Evolutionary conservation across 306 rosid genomes (phyloP).

Genomic region (Glycine tomentella): DNA sequence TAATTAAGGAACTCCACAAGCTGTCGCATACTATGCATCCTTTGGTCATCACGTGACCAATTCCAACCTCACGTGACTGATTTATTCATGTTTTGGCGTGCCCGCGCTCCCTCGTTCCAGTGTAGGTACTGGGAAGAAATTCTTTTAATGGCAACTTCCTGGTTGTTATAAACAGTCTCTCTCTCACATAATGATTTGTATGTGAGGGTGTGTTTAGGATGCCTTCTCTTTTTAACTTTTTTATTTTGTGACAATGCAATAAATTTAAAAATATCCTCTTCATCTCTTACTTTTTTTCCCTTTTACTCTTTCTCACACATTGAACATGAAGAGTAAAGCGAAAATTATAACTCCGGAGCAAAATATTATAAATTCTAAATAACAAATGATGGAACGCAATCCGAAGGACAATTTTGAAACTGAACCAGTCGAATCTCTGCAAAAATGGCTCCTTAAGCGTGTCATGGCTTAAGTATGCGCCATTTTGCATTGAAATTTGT

Average conservation of each 20-base stretch:
- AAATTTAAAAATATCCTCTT: background rate
- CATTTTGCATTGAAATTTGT: too few relatives aligned
- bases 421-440: background rate
- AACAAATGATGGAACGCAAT: background rate
- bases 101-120: too few relatives aligned
- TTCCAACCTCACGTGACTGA: too few relatives aligned
- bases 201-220: background rate
- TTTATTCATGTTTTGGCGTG: too few relatives aligned
- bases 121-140: too few relatives aligned
- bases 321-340: background rate
- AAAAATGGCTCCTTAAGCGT: background rate
- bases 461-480: too few relatives aligned
- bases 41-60: too few relatives aligned
- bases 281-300: background rate
- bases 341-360: background rate
- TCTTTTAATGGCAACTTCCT: too few relatives aligned
- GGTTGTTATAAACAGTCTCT: too few relatives aligned
- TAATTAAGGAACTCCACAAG: too few relatives aligned
- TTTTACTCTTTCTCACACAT: background rate
- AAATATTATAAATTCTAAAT: background rate
- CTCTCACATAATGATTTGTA: too few relatives aligned
- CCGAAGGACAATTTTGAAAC: background rate
- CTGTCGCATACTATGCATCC: too few relatives aligned
- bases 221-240: constrained; percentile 18
- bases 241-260: background rate